phyloP scores from a whole-genome alignment of 176 grass and related monocot genomes.

The Ensete ventricosum region DNA sequence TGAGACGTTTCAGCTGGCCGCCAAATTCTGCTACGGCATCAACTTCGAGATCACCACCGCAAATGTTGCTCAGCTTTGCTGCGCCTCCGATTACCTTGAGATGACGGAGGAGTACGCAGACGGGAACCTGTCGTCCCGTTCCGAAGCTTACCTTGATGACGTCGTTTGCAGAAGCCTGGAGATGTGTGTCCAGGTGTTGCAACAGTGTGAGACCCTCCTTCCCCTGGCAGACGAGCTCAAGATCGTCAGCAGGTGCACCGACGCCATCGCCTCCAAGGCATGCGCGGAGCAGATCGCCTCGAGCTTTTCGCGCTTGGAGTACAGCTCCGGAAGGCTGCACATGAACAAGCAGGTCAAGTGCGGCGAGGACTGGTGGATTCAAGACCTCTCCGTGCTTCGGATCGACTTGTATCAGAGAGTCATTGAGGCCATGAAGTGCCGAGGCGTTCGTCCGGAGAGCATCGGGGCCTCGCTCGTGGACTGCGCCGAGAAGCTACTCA shows the following conservation, averaged over 20 bases:
- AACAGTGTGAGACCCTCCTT: conserved; percentile 9
- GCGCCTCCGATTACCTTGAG: conserved; percentile 26
- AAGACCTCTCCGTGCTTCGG: conserved; percentile 20
- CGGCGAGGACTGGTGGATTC: conserved; percentile 20
- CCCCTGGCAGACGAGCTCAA: conserved; percentile 23
- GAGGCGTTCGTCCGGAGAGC: conserved; percentile 19
- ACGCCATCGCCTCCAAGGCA: conserved; percentile 13
- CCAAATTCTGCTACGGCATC: conserved; percentile 46
- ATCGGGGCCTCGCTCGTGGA: conserved; percentile 16
- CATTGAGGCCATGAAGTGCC: conserved; percentile 11
- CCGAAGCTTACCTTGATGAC: conserved; percentile 25
- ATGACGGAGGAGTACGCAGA: conserved; percentile 32
- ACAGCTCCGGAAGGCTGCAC: conserved; percentile 19
- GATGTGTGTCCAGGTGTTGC: conserved; percentile 7
- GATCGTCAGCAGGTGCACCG: conserved; percentile 14
- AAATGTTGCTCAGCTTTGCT: conserved; percentile 32
- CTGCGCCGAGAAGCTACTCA: conserved; percentile 4
- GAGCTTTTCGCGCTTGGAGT: conserved; percentile 23
- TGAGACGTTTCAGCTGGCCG: conserved; percentile 33
- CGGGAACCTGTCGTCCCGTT: conserved; percentile 24
- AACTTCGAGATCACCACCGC: conserved; percentile 37
- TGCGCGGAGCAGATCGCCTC: conserved; percentile 22
- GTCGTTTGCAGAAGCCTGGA: conserved; percentile 17
- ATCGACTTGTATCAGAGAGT: conserved; percentile 18
- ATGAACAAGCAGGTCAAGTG: conserved; percentile 12